These are phyloP conservation scores for Spinellus fusiger DNA, from an alignment of 192 early-diverging fungal genomes.

Conservation along the genomic window DNA sequence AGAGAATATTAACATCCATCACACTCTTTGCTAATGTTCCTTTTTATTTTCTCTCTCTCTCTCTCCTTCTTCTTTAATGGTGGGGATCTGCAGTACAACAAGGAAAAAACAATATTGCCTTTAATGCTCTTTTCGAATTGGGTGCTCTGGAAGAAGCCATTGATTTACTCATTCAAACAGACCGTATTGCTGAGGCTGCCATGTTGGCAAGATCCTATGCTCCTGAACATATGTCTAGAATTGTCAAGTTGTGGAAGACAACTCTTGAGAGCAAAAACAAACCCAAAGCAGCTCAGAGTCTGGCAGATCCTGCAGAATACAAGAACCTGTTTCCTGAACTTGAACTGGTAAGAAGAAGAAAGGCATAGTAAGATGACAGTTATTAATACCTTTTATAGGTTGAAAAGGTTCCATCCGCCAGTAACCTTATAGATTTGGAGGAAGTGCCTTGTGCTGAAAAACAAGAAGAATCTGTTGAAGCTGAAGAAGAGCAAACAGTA, in stretches of 20 bases:
- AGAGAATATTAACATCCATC: too few species aligned
- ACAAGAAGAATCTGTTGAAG: too few species aligned
- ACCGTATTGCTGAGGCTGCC: constrained; percentile 92
- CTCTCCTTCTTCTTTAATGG: constrained; percentile 3
- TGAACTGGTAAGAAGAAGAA: neutral
- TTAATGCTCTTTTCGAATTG: constrained; percentile 72
- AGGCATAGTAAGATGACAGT: too few species aligned
- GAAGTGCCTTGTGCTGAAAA: too few species aligned
- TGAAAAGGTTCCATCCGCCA: too few species aligned
- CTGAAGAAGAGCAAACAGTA: too few species aligned
- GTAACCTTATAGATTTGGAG: too few species aligned
- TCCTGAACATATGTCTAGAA: constrained; percentile 65
- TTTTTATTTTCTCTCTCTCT: neutral
- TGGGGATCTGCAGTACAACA: constrained; percentile 36
- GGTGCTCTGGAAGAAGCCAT: constrained; percentile 77
- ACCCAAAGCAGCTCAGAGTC: constrained; percentile 78
- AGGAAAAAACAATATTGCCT: constrained; percentile 91
- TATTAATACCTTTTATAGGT: too few species aligned
- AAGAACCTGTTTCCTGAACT: constrained; percentile 86
- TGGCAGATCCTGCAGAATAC: constrained; percentile 81
- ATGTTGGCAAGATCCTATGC: constrained; percentile 86
- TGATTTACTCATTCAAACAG: constrained; percentile 79
- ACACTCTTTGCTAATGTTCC: too few species aligned
- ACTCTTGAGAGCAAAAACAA: constrained; percentile 60
- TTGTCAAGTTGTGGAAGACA: constrained; percentile 77